Percentiles rank a stretch among this genome's conserved stretches.
These are phyloP conservation scores for Ligustrum vulgare DNA, from an alignment of 257 asterid species.

Conservation along the genomic window DNA sequence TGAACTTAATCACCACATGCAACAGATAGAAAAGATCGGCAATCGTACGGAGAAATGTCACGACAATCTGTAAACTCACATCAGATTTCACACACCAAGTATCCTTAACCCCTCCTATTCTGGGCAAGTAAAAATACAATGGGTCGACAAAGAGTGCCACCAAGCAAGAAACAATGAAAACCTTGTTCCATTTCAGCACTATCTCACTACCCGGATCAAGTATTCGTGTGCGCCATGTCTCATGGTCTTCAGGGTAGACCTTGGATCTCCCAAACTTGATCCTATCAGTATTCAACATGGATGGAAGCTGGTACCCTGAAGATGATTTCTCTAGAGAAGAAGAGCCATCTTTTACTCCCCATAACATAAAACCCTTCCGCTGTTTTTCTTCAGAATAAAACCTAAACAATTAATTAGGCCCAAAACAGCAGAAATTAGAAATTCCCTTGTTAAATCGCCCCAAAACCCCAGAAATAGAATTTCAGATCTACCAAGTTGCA, in stretches of 20 bases:
- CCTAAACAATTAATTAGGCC: conserved; percentile 43
- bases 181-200: conserved; percentile 86
- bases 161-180: conserved; percentile 82
- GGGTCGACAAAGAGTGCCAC: conserved; percentile 91
- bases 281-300: conserved; percentile 40
- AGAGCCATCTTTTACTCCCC: conserved; percentile 53
- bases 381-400: conserved; percentile 74
- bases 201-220: conserved; percentile 92
- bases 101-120: conserved; percentile 53
- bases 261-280: conserved; percentile 60
- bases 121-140: conserved; percentile 81
- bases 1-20: conserved; percentile 78
- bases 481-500: not conserved
- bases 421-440: conserved; percentile 29
- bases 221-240: conserved; percentile 60
- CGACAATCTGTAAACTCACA: conserved; percentile 66
- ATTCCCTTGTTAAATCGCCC: conserved; percentile 1
- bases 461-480: not conserved
- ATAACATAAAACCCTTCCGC: conserved; percentile 37
- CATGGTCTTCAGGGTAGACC: conserved; percentile 54
- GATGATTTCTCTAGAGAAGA: conserved; percentile 48
- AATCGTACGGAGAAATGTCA: conserved; percentile 76
- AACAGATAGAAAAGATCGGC: conserved; percentile 85
- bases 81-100: conserved; percentile 75
- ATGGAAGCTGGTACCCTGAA: conserved; percentile 38